Conservation (phyloP, 345 rosid genomes). For the Fremontodendron californicum region DNA sequence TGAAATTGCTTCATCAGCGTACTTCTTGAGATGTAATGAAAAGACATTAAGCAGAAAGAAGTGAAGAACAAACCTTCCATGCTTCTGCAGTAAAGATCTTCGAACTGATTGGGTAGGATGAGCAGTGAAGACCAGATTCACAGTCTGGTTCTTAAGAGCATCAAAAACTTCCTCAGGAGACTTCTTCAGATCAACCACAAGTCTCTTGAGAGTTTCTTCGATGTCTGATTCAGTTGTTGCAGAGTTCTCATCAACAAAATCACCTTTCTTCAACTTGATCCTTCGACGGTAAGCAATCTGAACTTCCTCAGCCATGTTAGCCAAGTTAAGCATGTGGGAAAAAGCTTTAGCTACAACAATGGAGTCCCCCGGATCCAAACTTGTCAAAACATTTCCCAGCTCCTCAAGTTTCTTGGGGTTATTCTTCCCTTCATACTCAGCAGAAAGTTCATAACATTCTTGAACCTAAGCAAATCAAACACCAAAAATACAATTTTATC, state of each 20-base stretch:
- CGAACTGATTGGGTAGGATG: constrained; percentile 98
- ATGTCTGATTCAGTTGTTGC: constrained; percentile 94
- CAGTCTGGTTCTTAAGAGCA: constrained; percentile 94
- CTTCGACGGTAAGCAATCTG: constrained; percentile 88
- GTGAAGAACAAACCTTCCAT: constrained; percentile 58
- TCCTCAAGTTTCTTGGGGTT: constrained; percentile 78
- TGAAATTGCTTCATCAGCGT: background rate
- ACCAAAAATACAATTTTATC: constrained; percentile 4
- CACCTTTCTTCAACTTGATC: constrained; percentile 80
- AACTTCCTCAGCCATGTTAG: constrained; percentile 96
- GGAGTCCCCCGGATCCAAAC: constrained; percentile 96
- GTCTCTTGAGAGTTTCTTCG: constrained; percentile 91
- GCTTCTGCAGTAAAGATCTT: constrained; percentile 96
- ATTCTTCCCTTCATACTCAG: constrained; percentile 86
- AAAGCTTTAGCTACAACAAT: constrained; percentile 86
- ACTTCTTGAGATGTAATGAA: background rate
- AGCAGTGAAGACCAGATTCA: constrained; percentile 93
- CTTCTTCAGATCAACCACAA: constrained; percentile 73
- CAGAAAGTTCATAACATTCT: constrained; percentile 91
- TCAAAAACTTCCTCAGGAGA: constrained; percentile 88
- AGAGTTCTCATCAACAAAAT: constrained; percentile 75
- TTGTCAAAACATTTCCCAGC: constrained; percentile 74
- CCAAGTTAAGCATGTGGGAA: constrained; percentile 95
- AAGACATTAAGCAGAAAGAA: background rate
- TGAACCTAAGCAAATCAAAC: constrained; percentile 56